Conservation (phyloP, 2,329 filamentous ascomycete genomes). For the Zymoseptoria tritici region DNA sequence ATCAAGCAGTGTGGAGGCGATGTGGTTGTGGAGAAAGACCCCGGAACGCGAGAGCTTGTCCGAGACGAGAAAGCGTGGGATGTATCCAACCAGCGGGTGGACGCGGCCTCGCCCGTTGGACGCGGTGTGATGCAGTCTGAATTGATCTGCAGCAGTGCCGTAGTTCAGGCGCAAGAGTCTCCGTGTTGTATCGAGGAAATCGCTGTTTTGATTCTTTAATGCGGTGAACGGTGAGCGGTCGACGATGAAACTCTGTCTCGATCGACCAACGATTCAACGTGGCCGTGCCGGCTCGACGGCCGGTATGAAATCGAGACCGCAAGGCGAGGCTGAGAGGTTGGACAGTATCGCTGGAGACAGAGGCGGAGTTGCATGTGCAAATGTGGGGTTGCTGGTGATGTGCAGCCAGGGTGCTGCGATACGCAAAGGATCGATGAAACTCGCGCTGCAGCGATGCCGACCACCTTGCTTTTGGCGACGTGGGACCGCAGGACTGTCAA, state of each 20-base stretch:
- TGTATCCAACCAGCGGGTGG: not conserved
- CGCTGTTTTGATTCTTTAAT: not conserved
- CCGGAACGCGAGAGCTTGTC: not conserved
- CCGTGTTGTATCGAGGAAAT: not conserved
- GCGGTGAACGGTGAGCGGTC: slow-evolving; percentile 13
- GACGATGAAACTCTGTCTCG: not conserved
- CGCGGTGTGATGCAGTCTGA: not conserved
- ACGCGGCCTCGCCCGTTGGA: not conserved
- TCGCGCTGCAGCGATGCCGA: not conserved
- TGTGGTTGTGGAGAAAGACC: not conserved
- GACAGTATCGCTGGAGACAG: not conserved
- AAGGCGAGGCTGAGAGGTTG: not conserved
- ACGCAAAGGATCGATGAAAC: not conserved
- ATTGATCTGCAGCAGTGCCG: slow-evolving; percentile 1
- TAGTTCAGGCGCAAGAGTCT: slow-evolving; percentile 7
- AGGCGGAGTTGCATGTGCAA: not conserved
- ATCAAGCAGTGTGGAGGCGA: slow-evolving; percentile 7
- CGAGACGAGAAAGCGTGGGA: not conserved
- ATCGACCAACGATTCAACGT: slow-evolving; percentile 1
- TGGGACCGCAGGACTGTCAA: not conserved
- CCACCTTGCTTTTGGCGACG: not conserved
- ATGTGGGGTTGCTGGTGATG: not conserved
- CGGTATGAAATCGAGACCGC: slow-evolving; percentile 4
- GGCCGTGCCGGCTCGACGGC: slow-evolving; percentile 4
- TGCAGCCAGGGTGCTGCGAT: not conserved